phyloP scores from a whole-genome alignment of 2,329 filamentous ascomycete species.

The Xylaria sp. region DNA sequence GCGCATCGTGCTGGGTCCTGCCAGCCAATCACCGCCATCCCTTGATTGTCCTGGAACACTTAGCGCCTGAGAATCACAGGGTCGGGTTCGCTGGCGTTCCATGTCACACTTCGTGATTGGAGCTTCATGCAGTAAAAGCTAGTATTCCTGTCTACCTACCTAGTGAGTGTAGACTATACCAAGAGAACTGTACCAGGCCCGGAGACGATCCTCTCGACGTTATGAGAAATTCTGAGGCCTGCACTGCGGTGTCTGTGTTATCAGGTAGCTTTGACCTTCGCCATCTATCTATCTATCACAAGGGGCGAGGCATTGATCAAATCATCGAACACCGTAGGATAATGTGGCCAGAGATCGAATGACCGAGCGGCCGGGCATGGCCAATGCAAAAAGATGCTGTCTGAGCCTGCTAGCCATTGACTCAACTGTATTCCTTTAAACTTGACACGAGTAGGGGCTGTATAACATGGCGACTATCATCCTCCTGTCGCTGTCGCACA shows the following conservation, averaged over 20 bases:
- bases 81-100: constrained; percentile 52
- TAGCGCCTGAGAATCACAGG: constrained; percentile 55
- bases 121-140: constrained; percentile 22
- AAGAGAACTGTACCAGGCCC: neutral
- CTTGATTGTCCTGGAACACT: constrained; percentile 53
- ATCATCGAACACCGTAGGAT: constrained; percentile 19
- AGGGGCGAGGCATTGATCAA: constrained; percentile 13
- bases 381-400: constrained; percentile 12
- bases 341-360: constrained; percentile 30
- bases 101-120: constrained; percentile 45
- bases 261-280: constrained; percentile 22
- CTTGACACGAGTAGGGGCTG: constrained; percentile 28
- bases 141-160: neutral
- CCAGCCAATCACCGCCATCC: constrained; percentile 53
- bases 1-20: constrained; percentile 45
- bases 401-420: constrained; percentile 17
- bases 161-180: neutral
- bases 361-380: constrained; percentile 18
- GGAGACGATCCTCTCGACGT: constrained; percentile 15
- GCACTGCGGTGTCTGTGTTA: constrained; percentile 6
- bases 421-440: constrained; percentile 18
- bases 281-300: constrained; percentile 20
- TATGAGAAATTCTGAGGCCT: constrained; percentile 2
- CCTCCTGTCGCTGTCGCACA: constrained; percentile 35
- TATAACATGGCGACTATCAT: constrained; percentile 30